phyloP scores from a whole-genome alignment of 225 moss, liverwort and hornwort species.

The Straminergon stramineum region DNA sequence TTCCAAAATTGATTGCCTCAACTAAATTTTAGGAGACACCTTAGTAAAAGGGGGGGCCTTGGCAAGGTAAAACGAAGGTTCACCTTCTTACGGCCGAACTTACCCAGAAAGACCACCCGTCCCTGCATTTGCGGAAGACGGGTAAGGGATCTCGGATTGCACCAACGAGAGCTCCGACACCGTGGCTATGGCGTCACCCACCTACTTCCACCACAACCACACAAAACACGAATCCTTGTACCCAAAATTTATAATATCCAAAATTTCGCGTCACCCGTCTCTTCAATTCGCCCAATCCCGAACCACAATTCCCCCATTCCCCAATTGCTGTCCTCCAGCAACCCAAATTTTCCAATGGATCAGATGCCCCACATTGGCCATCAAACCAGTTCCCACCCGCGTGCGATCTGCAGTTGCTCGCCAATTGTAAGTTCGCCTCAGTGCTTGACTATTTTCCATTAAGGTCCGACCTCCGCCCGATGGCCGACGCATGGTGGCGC shows the following conservation, averaged over 20 bases:
- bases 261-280: background rate
- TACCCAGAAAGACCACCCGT: background rate
- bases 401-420: background rate
- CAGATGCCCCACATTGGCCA: background rate
- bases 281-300: background rate
- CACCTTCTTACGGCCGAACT: background rate
- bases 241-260: too few relatives aligned
- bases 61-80: background rate
- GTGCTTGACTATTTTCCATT: background rate
- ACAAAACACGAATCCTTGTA: background rate
- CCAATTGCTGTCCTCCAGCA: background rate
- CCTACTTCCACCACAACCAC: background rate
- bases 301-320: too few relatives aligned
- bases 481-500: background rate
- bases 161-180: background rate
- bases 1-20: background rate
- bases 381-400: background rate
- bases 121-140: background rate
- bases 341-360: background rate
- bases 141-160: background rate
- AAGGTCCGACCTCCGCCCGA: background rate
- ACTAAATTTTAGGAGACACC: background rate
- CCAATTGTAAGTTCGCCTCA: background rate
- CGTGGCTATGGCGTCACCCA: background rate
- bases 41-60: too few relatives aligned